Percentiles rank a stretch among this genome's conserved stretches.
phyloP scores from a whole-genome alignment of 805 yeast genomes.

The Barnettozyma pratensis region DNA sequence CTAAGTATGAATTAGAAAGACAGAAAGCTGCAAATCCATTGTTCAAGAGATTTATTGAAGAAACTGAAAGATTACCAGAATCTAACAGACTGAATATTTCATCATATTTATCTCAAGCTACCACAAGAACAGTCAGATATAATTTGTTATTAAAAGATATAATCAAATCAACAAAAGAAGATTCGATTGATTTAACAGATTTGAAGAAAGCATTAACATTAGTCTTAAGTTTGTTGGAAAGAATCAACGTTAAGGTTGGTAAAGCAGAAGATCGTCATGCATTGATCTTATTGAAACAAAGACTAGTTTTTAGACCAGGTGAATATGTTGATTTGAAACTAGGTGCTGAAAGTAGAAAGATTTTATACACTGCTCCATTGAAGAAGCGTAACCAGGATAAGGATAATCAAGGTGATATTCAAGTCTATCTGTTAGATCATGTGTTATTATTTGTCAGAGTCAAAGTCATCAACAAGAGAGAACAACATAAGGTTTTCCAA shows the following conservation, averaged over 20 bases:
- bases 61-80: slow-evolving; percentile 79
- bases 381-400: slow-evolving; percentile 73
- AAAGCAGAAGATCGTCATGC: slow-evolving; percentile 90
- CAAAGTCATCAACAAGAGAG: slow-evolving; percentile 83
- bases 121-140: slow-evolving; percentile 93
- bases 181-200: slow-evolving; percentile 54
- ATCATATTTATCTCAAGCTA: slow-evolving; percentile 91
- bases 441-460: slow-evolving; percentile 79
- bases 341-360: slow-evolving; percentile 73
- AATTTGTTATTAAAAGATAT: slow-evolving; percentile 81
- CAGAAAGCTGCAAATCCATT: slow-evolving; percentile 86
- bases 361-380: slow-evolving; percentile 73
- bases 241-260: slow-evolving; percentile 81
- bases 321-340: slow-evolving; percentile 84
- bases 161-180: slow-evolving; percentile 74
- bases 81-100: slow-evolving; percentile 86
- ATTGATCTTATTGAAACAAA: slow-evolving; percentile 79
- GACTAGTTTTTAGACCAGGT: slow-evolving; percentile 72
- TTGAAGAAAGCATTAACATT: slow-evolving; percentile 70
- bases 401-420: slow-evolving; percentile 70
- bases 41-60: slow-evolving; percentile 91
- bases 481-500: slow-evolving; percentile 86
- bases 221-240: slow-evolving; percentile 66
- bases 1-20: slow-evolving; percentile 90
- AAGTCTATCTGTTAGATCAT: slow-evolving; percentile 83